Conservation (phyloP, 2,329 filamentous ascomycete species). For the Trichophyton benhamiae region DNA sequence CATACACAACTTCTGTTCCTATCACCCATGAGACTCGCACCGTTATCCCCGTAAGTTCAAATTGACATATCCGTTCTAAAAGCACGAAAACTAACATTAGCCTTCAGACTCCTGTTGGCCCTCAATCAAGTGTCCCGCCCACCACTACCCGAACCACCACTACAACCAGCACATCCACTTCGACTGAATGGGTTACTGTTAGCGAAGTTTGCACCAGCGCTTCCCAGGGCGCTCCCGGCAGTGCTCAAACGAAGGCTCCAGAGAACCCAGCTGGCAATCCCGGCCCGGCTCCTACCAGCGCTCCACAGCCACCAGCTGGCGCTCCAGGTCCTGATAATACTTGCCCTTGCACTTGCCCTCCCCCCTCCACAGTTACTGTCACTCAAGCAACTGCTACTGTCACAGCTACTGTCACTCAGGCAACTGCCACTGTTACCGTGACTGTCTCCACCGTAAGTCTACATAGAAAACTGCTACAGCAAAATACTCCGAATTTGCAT, state of each 20-base stretch:
- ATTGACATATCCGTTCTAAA: background rate
- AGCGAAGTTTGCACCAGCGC: conserved; percentile 9
- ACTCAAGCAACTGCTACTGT: conserved; percentile 23
- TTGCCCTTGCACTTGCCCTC: background rate
- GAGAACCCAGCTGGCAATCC: background rate
- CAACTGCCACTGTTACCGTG: conserved; percentile 16
- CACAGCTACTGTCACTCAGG: conserved; percentile 22
- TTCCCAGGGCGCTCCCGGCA: conserved; percentile 10
- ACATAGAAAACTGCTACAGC: background rate
- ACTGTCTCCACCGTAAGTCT: conserved; percentile 1
- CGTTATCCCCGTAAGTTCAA: background rate
- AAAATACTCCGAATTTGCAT: background rate
- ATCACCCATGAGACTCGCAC: background rate
- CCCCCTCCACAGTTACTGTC: background rate
- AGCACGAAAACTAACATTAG: background rate
- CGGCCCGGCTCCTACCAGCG: background rate
- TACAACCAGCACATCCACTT: conserved; percentile 21
- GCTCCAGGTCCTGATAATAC: background rate
- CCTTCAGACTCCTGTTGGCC: background rate
- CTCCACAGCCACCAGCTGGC: background rate
- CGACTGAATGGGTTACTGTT: conserved; percentile 19
- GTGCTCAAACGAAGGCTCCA: background rate
- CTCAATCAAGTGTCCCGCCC: background rate
- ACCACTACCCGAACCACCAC: conserved; percentile 18
- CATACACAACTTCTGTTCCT: conserved; percentile 21